Conservation (phyloP, 257 asterid genomes). For the Solanum stenotomum region DNA sequence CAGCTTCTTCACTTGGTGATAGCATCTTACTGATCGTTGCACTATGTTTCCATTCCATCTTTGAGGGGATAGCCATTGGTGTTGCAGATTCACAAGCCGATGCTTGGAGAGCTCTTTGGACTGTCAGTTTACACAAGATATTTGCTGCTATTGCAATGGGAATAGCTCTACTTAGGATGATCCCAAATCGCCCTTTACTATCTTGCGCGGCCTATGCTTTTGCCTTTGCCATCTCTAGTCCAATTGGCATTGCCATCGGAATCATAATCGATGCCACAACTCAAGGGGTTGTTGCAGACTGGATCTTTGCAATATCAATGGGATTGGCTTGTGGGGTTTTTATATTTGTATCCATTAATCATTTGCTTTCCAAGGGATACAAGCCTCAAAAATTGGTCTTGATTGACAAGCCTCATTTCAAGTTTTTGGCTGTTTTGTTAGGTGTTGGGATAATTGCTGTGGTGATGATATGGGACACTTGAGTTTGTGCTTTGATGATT, state of each 20-base stretch:
- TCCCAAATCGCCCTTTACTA: conserved; percentile 72
- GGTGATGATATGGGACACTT: conserved; percentile 94
- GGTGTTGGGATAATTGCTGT: conserved; percentile 82
- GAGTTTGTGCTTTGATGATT: conserved; percentile 1
- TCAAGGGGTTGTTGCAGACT: conserved; percentile 70
- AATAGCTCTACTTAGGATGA: conserved; percentile 84
- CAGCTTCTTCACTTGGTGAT: conserved; percentile 59
- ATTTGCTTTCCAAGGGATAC: conserved; percentile 66
- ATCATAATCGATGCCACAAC: conserved; percentile 71
- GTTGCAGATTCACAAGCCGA: conserved; percentile 72
- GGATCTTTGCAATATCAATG: conserved; percentile 85
- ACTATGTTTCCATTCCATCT: conserved; percentile 74
- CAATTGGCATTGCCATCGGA: conserved; percentile 75
- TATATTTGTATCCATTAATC: conserved; percentile 71
- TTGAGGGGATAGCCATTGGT: conserved; percentile 92
- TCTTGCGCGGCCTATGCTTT: conserved; percentile 69
- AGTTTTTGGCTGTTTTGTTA: conserved; percentile 58
- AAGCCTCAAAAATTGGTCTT: conserved; percentile 31
- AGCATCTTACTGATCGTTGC: conserved; percentile 62
- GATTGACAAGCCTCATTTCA: conserved; percentile 31
- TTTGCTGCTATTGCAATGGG: conserved; percentile 96
- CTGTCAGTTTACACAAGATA: conserved; percentile 74
- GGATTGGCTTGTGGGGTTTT: conserved; percentile 90
- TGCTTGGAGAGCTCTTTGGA: conserved; percentile 92
- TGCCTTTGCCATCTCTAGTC: conserved; percentile 82